Evolutionary conservation across 768 basidiomycete genomes (phyloP), one percentile per base, ranked within the genome.

Genomic region (Tulasnella sp.): DNA sequence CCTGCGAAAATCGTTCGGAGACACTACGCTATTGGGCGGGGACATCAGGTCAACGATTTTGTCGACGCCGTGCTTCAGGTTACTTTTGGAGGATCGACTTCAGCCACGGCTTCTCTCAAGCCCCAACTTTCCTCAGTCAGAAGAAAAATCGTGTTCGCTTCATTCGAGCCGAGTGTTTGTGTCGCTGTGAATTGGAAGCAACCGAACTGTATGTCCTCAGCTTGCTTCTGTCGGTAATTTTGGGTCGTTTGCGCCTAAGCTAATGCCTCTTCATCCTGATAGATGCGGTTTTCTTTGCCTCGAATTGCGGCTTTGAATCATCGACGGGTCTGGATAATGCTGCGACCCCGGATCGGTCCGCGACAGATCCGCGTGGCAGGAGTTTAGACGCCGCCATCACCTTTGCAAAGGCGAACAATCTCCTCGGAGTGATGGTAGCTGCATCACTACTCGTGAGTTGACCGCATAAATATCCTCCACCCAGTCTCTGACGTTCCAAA

Each of bases 101-200:
- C 76, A 7, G 29, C 83, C 4, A 79, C 85, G 86, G 71, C 83
- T 84, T 71, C 82, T 86, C 36, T 88, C 37, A 85, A 85, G 38
- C 83, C 85, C 76, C 85, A 85, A n/a, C 37, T 64, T 38, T 71
- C 52, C 12, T 19, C 52, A 22, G 31, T 31, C 70, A 89, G 92
- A 75, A 87, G 96, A 71, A 91, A 91, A 79, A 89, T 98, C 77
- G 89, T 94, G n/a, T 95, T 99, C 81, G 91, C 91, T 49, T 97
- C 95, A 7, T 99, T 93, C 82, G 91, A 92, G 69, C 93, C 96
- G 11, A 91, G 93, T 81, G 89, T 95, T 0, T 97, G 95, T 83
- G 89, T 93, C 9, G 91, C 93, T 19, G 83, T 98, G 75, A 99
- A 99, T 81, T 99, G 97, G 97, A 99, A 99, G 83, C 97, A 99